These are phyloP conservation scores for Thalassia testudinum DNA, from an alignment of 116 monocot species.

Conservation along the genomic window DNA sequence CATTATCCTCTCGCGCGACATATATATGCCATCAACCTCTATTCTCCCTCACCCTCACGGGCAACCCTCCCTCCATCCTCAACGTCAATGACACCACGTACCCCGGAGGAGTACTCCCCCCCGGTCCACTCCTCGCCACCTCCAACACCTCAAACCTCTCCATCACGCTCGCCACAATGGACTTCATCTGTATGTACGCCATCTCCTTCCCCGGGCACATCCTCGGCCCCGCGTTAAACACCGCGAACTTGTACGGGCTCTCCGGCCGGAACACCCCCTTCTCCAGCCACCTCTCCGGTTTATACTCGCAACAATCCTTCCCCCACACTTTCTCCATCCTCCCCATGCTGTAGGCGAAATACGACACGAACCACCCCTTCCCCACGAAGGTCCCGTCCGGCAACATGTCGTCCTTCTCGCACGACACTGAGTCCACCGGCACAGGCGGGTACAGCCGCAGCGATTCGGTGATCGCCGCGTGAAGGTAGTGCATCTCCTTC, in stretches of 20 bases:
- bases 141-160: constrained; percentile 11
- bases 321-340: constrained; percentile 27
- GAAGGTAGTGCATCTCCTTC: constrained; percentile 34
- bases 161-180: constrained; percentile 14
- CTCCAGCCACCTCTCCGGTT: constrained; percentile 29
- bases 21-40: too few relatives aligned
- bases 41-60: neutral
- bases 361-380: constrained; percentile 13
- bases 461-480: constrained; percentile 27
- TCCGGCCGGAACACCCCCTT: constrained; percentile 12
- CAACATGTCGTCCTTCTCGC: constrained; percentile 19
- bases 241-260: constrained; percentile 14
- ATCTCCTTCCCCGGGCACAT: constrained; percentile 36
- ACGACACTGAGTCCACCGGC: constrained; percentile 7
- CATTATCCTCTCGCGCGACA: too few relatives aligned
- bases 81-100: constrained; percentile 11
- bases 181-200: constrained; percentile 40
- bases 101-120: neutral
- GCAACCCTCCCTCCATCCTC: constrained; percentile 12
- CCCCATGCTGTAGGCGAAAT: constrained; percentile 25
- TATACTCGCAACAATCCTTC: constrained; percentile 25
- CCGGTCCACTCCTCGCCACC: neutral
- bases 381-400: constrained; percentile 24
- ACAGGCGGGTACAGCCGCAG: constrained; percentile 33
- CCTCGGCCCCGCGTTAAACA: constrained; percentile 28